A percentile compares a stretch with the other conserved stretches of the same genome.
phyloP scores from a whole-genome alignment of 805 yeast species.

The Wickerhamiella dianesei region DNA sequence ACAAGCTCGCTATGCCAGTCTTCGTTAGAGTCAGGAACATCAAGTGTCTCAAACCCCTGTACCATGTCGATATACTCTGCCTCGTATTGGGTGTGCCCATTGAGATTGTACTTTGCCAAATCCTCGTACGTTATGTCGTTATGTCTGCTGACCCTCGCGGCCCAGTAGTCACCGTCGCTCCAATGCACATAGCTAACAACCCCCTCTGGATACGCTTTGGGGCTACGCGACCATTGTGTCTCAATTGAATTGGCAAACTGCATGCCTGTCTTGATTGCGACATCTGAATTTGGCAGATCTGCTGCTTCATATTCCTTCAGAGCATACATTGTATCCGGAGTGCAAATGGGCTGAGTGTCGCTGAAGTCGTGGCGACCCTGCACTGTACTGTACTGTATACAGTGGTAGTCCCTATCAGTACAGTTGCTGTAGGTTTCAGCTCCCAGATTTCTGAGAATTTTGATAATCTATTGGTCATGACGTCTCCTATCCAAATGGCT shows the following conservation, averaged over 20 bases:
- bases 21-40: constrained; percentile 10
- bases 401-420: no score
- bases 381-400: no score
- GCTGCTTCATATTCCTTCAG: constrained; percentile 13
- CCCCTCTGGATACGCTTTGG: constrained; percentile 10
- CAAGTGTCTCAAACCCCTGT: constrained; percentile 18
- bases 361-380: no score
- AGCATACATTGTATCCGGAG: constrained; percentile 7
- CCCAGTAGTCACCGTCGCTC: constrained; percentile 25
- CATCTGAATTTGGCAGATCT: constrained; percentile 17
- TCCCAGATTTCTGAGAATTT: no score
- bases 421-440: no score
- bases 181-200: constrained; percentile 19
- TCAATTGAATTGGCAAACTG: constrained; percentile 13
- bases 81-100: constrained; percentile 29
- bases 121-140: constrained; percentile 20
- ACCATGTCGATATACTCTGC: constrained; percentile 27
- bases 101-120: constrained; percentile 21
- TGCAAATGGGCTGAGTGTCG: no score
- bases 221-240: constrained; percentile 16
- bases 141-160: constrained; percentile 26
- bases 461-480: no score
- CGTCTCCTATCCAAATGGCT: no score
- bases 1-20: constrained; percentile 21
- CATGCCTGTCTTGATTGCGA: constrained; percentile 14